Evolutionary conservation across 2,329 filamentous ascomycete genomes (phyloP).

Genomic region (Pezicula neosporulosa): DNA sequence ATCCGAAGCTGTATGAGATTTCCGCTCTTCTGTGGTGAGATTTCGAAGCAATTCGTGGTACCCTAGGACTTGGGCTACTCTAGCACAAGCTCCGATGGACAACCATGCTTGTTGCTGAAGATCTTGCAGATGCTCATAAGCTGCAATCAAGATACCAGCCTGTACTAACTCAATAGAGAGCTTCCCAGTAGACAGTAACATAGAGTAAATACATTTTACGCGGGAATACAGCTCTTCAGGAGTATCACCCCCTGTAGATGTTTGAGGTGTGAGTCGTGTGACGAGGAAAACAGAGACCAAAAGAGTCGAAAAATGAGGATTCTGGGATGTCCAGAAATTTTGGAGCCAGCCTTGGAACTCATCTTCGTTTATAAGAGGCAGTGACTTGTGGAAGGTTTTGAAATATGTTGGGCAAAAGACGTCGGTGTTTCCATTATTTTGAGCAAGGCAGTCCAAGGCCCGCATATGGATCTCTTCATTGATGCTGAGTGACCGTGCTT

Average conservation of each 20-base stretch:
- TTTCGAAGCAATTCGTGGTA: not conserved
- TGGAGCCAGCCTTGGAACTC: conserved; percentile 8
- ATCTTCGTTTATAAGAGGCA: conserved; percentile 12
- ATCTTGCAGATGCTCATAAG: not conserved
- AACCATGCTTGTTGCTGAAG: not conserved
- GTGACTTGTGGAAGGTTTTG: conserved; percentile 3
- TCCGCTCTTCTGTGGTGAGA: not conserved
- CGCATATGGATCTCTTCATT: conserved; percentile 8
- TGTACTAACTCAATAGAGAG: not conserved
- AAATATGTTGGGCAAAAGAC: conserved; percentile 9
- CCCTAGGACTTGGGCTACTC: not conserved
- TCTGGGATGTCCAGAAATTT: not conserved
- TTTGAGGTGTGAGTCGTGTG: conserved; percentile 4
- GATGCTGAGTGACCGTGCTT: not conserved
- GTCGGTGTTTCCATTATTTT: conserved; percentile 4
- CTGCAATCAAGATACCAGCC: not conserved
- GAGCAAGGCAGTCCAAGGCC: conserved; percentile 4
- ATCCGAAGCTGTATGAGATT: not conserved
- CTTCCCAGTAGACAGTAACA: not conserved
- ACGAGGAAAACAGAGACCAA: conserved; percentile 10
- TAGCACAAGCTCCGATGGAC: not conserved
- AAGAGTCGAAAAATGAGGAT: conserved; percentile 11
- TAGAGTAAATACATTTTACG: not conserved
- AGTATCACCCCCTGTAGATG: not conserved
- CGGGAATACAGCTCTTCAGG: conserved; percentile 9